Conservation (phyloP, 75 land plant genomes). For the Azolla pinnata region DNA sequence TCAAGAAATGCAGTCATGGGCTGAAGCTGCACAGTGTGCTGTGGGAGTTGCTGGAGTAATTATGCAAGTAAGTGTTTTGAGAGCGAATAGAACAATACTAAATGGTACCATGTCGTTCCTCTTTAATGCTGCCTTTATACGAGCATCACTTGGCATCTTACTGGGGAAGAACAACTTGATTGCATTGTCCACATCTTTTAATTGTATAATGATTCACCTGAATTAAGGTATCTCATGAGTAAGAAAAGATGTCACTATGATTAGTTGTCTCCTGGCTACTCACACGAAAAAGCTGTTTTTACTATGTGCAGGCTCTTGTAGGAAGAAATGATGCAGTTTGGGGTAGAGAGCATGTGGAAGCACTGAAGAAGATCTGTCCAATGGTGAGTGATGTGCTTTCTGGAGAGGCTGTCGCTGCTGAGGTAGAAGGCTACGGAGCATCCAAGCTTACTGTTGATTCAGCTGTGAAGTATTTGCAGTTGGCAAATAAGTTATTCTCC, state of each 20-base stretch:
- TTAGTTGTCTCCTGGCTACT: too few relatives aligned
- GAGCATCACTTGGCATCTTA: too few relatives aligned
- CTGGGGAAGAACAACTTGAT: too few relatives aligned
- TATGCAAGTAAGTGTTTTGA: conserved; percentile 99
- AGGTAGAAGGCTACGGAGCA: conserved; percentile 98
- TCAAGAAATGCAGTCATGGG: conserved; percentile 99
- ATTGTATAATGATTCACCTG: too few relatives aligned
- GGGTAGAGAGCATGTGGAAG: conserved; percentile 71
- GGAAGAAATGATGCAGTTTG: conserved; percentile 90
- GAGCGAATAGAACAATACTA: too few relatives aligned
- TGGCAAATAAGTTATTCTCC: conserved; percentile 88
- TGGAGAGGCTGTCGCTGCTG: conserved; percentile 87
- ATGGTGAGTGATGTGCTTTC: conserved; percentile 74
- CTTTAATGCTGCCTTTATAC: too few relatives aligned
- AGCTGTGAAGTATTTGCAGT: conserved; percentile 95
- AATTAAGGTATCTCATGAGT: too few relatives aligned
- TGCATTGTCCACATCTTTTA: too few relatives aligned
- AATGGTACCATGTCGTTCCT: too few relatives aligned
- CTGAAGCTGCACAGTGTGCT: conserved; percentile 99
- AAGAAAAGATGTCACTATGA: too few relatives aligned
- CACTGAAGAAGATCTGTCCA: conserved; percentile 87
- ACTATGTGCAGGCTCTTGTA: conserved; percentile 61
- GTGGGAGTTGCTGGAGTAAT: conserved; percentile 99
- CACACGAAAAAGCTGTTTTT: too few relatives aligned
- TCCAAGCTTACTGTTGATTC: conserved; percentile 98